These are phyloP conservation scores for Excoecaria agallocha DNA, from an alignment of 345 rosid species.

Conservation along the genomic window DNA sequence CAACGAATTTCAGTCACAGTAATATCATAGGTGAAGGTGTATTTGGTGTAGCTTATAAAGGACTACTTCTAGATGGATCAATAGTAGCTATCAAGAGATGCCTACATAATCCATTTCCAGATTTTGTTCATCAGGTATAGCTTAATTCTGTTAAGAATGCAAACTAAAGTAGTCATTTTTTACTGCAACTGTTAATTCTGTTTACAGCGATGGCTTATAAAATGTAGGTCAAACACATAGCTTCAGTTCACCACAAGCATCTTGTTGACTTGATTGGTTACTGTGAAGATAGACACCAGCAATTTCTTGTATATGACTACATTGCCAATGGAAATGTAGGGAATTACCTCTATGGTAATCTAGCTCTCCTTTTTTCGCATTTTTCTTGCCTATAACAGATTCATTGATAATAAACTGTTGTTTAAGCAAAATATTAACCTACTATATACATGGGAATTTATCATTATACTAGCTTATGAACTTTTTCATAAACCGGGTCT, in stretches of 20 bases:
- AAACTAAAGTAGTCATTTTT: not conserved
- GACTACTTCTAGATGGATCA: slow-evolving; percentile 48
- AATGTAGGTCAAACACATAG: slow-evolving; percentile 37
- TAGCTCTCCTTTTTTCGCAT: not conserved
- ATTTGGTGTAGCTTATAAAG: slow-evolving; percentile 43
- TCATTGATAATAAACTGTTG: no score
- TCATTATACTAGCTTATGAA: no score
- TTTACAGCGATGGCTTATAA: not conserved
- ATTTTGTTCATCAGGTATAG: slow-evolving; percentile 33
- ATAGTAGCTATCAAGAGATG: slow-evolving; percentile 45
- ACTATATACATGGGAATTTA: no score
- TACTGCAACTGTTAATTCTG: not conserved
- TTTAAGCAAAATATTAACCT: no score
- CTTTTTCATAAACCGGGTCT: no score
- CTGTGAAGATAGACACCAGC: slow-evolving; percentile 36
- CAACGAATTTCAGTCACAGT: slow-evolving; percentile 39
- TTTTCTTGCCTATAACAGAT: no score
- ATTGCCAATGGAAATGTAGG: slow-evolving; percentile 43
- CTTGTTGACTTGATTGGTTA: slow-evolving; percentile 44
- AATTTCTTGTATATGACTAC: slow-evolving; percentile 39
- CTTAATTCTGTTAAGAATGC: not conserved
- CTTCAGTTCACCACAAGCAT: slow-evolving; percentile 34
- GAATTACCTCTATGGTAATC: slow-evolving; percentile 39
- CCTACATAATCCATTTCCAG: slow-evolving; percentile 20
- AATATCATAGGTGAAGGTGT: slow-evolving; percentile 46